These are phyloP conservation scores for Setomelanomma holmii DNA, from an alignment of 2,329 filamentous ascomycete species.

Conservation along the genomic window DNA sequence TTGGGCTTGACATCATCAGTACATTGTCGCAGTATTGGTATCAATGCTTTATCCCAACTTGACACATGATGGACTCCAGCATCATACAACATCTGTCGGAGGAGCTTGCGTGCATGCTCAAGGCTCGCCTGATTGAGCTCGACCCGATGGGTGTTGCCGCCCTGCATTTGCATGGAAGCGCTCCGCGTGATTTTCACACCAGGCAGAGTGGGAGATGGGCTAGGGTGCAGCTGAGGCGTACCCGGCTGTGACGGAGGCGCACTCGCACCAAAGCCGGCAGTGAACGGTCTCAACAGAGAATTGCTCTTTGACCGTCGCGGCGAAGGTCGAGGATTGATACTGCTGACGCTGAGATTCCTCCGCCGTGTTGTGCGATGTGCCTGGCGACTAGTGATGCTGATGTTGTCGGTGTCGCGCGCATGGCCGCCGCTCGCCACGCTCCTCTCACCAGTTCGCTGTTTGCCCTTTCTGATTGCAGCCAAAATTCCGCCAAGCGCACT, in stretches of 20 bases:
- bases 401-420: conserved; percentile 68
- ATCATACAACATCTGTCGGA: conserved; percentile 84
- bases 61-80: conserved; percentile 72
- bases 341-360: conserved; percentile 84
- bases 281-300: conserved; percentile 59
- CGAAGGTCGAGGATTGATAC: conserved; percentile 74
- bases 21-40: conserved; percentile 88
- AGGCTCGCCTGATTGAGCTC: conserved; percentile 88
- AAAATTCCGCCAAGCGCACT: conserved; percentile 75
- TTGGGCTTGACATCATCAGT: conserved; percentile 95
- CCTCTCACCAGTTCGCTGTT: conserved; percentile 75
- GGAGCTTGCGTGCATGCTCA: conserved; percentile 83
- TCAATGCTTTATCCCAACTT: conserved; percentile 87
- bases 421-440: conserved; percentile 67
- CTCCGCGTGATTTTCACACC: conserved; percentile 66
- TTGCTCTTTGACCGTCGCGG: conserved; percentile 68
- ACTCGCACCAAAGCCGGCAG: conserved; percentile 49
- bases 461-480: conserved; percentile 76
- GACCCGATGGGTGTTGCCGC: conserved; percentile 73
- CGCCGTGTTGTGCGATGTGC: conserved; percentile 70
- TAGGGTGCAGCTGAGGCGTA: conserved; percentile 33
- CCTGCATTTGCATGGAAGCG: conserved; percentile 82
- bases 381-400: conserved; percentile 70
- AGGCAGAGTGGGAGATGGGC: conserved; percentile 34
- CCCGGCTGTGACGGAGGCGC: conserved; percentile 22